Evolutionary conservation across 352 stramenopile species (phyloP).

Genomic region (Globisporangium okanoganense): DNA sequence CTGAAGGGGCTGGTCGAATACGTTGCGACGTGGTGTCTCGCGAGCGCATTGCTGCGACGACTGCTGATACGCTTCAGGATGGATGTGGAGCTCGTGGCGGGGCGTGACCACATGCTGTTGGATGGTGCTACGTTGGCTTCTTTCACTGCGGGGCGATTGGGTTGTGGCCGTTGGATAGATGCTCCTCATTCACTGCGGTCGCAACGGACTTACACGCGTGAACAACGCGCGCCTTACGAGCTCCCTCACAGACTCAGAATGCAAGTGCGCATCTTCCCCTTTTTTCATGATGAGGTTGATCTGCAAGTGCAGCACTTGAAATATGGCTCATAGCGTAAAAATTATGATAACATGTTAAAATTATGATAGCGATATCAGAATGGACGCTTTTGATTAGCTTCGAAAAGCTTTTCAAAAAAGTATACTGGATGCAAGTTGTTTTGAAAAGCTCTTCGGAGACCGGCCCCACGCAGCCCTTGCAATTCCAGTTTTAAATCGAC

Average conservation of each 20-base stretch:
- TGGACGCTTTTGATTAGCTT: no score
- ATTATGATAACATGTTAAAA: no score
- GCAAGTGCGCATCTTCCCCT: slow-evolving; percentile 6
- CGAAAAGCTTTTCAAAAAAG: no score
- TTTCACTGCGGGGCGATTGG: not conserved
- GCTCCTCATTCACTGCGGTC: not conserved
- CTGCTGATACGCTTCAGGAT: not conserved
- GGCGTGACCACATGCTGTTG: not conserved
- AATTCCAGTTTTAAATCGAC: no score
- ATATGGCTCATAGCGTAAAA: no score
- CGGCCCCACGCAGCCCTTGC: no score
- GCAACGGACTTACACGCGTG: not conserved
- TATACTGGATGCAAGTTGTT: no score
- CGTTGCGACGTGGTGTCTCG: not conserved
- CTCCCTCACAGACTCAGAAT: slow-evolving; percentile 2
- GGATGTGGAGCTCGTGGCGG: not conserved
- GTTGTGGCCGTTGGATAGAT: not conserved
- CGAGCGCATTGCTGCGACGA: not conserved
- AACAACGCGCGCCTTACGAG: slow-evolving; percentile 7
- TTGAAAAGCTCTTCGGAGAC: no score
- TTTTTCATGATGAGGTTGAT: not conserved
- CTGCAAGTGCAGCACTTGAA: no score
- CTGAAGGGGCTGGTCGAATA: slow-evolving; percentile 14
- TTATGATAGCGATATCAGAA: no score
- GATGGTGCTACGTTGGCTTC: not conserved